Evolutionary conservation across 163 green algal genomes (phyloP), one percentile per base, ranked within the genome.

Genomic region (Scenedesmus sp.): DNA sequence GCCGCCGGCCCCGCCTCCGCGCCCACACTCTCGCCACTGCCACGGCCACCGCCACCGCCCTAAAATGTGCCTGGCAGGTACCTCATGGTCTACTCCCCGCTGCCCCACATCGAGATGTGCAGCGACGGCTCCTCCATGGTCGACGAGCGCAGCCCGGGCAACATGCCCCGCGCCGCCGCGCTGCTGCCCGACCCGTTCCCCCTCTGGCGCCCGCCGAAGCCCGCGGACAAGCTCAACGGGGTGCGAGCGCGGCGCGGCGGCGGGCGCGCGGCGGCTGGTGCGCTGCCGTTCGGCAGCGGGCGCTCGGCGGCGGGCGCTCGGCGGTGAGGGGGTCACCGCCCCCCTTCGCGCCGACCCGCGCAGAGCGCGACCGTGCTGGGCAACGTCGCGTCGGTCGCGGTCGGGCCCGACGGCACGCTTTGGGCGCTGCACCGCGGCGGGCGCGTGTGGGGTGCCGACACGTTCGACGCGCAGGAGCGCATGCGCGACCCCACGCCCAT

Each of bases 381-480:
- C 17, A 83, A 92, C 36, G 82, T 91, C 13, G 76, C 89, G 7
- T 84, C 77, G 0, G 88, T 94, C 22, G 80, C 86, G 4, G 64
- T 86, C 24, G 82, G 64, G 9, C 78, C 74, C 2, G 84, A 93
- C 60, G 85, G 85, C 39, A 87, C 72, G 14, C 13, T 96, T 14
- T 95, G 91, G 92, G 88, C 89, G 26, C 85, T 96, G 31, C 89
- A 94, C 78, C 83, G 92, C 20, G 92, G 75, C 0, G 62, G 63
- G 0, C 80, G 84, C 15, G 47, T 87, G 26, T 97, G 93, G 93
- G 74, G 83, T 2, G 18, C 5, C 3, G 53, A 75, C 15, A 87
- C 72, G 9, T 94, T 91, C 64, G 64, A 85, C 31, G 11, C 3
- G 13, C 11, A 31, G 20, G 34, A 81, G 22, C 22, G 53, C 14